Evolutionary conservation across 148 eudicot genomes (phyloP), one percentile per base, ranked within the genome.

Genomic region (Rhododendron molle): DNA sequence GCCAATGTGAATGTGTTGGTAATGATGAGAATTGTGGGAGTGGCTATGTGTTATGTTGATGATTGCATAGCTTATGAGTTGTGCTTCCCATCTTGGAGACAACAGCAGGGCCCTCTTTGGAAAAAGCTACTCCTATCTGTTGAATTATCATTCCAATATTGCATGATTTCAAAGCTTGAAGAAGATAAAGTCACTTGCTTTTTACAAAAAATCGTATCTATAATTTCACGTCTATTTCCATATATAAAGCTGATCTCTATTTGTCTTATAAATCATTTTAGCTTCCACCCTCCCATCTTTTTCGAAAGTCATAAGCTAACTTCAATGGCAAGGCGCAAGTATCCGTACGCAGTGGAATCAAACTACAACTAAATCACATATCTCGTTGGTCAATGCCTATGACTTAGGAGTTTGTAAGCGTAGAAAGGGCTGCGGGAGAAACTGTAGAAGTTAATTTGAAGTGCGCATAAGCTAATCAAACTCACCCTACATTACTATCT

Each of bases 11-110:
- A 44, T 18, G 26, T 71, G 5, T 16, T 47, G 85, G 85, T 46
- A 40, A 83, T 83, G 65, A 62, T 54, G 78, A 81, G 58, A 52
- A 87, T 85, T 43, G 78, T 18, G 40, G 82, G 79, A 65, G 79
- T 58, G 80, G 86, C 14, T 58, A 14, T 11, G 2, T 9, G 9
- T 54, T 58, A 65, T 74, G 80, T 82, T 82, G 81, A 49, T 86
- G 87, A 85, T 83, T 82, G 83, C 85, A 82, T 77, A 36, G 65
- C 38, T 65, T 50, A 56, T 82, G 85, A 88, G 46, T 65, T 88
- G 83, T 88, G 89, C 83, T 49, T 76, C 83, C 89, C 85, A 74
- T 88, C 83, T 62, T 82, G 87, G 85, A 50, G 84, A 80, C 89
- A 85, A 49, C 78, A 47, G 52, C 11, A 30, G 83, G 85, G 73